Evolutionary conservation across 345 rosid genomes (phyloP), one percentile per base, ranked within the genome.

Genomic region (Populus simonii): DNA sequence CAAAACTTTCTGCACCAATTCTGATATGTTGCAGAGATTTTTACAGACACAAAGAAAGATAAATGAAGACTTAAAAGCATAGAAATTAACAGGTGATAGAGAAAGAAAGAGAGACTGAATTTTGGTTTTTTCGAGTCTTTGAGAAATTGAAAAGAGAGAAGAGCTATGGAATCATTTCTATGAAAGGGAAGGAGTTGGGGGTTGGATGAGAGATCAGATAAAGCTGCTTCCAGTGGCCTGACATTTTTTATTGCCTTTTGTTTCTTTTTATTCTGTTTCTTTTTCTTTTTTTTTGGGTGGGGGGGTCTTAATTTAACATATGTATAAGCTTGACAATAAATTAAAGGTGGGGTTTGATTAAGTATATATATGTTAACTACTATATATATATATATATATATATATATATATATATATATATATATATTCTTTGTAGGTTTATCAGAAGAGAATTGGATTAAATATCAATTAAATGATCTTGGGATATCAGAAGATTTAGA

Each of bases 1-100:
- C 81, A 69, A 76, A 72, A 79, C 87, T 85, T 84, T 82, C 87
- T 88, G 91, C 55, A 83, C 83, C 77, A 65, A 41, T 59, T 68
- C 88, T 82, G 86, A 45, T 31, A 72, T 78, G 17, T 55, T 73
- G 68, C 80, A 78, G 82, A 81, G 82, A 74, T 74, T 75, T 77
- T 63, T 67, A 39, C 75, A 57, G 33, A 66, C 27, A 70, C 77
- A 80, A 66, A 79, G 69, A 63, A 43, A 81, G 70, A 74, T 16
- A 29, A 25, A 73, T 7, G 25, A 71, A 71, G 45, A 70, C 12
- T 74, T 25, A 70, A 72, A 79, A 83, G 84, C 73, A 76, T 72
- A 41, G 73, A 39, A 61, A n/a, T n/a, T n/a, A n/a, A 72, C 33
- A 74, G 39, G 41, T 41, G 78, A 55, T 29, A 27, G 31, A 39